phyloP scores from a whole-genome alignment of 495 filamentous ascomycete species.

The Penicillium chermesinum region DNA sequence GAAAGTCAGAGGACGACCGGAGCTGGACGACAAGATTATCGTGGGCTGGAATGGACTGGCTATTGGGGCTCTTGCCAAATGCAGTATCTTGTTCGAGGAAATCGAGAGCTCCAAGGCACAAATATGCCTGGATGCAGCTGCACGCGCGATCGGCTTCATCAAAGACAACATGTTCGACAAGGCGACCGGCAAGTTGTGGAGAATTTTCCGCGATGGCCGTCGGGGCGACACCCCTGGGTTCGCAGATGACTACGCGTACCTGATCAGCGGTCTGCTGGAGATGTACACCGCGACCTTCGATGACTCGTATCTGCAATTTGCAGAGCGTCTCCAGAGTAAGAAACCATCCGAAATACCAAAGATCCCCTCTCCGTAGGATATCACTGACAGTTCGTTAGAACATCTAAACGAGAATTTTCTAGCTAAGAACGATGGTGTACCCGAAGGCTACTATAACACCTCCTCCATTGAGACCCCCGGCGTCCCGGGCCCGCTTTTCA shows the following conservation, averaged over 20 bases:
- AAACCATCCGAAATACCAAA: too few relatives aligned
- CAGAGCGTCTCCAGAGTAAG: conserved; percentile 74
- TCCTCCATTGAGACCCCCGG: conserved; percentile 56
- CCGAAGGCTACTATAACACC: conserved; percentile 86
- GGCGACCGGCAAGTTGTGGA: conserved; percentile 55
- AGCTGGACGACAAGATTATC: conserved; percentile 87
- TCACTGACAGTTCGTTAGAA: conserved; percentile 41
- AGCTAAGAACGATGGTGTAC: conserved; percentile 41
- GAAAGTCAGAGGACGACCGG: conserved; percentile 70
- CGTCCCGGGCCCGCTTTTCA: conserved; percentile 71
- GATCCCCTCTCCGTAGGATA: too few relatives aligned
- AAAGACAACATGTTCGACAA: conserved; percentile 70
- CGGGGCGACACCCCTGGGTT: conserved; percentile 69
- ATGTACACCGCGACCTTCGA: conserved; percentile 87
- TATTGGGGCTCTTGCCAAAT: conserved; percentile 74
- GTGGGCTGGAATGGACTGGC: conserved; percentile 86
- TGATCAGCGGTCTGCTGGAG: conserved; percentile 78
- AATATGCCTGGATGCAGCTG: conserved; percentile 59
- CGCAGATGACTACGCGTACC: conserved; percentile 92
- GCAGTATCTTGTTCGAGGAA: conserved; percentile 58
- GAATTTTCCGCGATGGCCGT: conserved; percentile 69
- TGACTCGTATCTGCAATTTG: conserved; percentile 72
- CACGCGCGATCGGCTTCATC: conserved; percentile 70
- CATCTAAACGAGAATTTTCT: conserved; percentile 66
- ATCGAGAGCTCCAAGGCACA: conserved; percentile 54